These are phyloP conservation scores for Neoboletus magnificus DNA, from an alignment of 768 basidiomycete genomes.

Conservation along the genomic window DNA sequence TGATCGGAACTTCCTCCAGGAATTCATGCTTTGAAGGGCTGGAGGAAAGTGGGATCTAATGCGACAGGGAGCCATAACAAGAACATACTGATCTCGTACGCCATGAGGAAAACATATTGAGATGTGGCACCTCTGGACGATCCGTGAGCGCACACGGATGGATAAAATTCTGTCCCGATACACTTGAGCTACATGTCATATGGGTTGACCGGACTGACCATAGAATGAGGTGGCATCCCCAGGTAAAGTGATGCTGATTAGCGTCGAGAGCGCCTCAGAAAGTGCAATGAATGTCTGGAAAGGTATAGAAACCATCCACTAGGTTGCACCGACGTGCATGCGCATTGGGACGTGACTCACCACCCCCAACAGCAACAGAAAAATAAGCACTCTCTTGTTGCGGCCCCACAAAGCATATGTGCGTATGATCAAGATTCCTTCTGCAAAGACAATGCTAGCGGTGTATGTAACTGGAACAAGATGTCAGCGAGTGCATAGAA, in stretches of 20 bases:
- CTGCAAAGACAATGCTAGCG: conserved; percentile 12
- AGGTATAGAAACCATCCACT: background rate
- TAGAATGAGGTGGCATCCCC: conserved; percentile 15
- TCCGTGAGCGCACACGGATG: conserved; percentile 14
- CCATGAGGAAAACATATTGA: conserved; percentile 13
- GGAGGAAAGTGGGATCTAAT: background rate
- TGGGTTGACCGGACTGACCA: conserved; percentile 11
- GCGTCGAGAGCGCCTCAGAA: conserved; percentile 5
- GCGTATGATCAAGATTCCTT: conserved; percentile 23
- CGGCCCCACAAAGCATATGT: conserved; percentile 28
- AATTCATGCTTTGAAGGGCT: conserved; percentile 26
- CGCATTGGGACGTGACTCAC: conserved; percentile 4
- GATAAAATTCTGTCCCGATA: conserved; percentile 14
- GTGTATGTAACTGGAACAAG: conserved; percentile 8
- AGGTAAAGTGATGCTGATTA: conserved; percentile 10
- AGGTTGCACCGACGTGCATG: background rate
- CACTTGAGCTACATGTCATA: background rate
- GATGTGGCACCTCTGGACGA: conserved; percentile 11
- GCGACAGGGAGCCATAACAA: background rate
- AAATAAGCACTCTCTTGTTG: conserved; percentile 11
- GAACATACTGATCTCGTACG: conserved; percentile 24
- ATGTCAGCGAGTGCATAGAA: background rate
- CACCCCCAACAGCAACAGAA: conserved; percentile 17
- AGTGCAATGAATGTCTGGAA: conserved; percentile 14
- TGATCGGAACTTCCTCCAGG: conserved; percentile 23